Evolutionary conservation across 2,329 filamentous ascomycete species (phyloP), one percentile per base, ranked within the genome.

Genomic region (Gyromitra esculenta): DNA sequence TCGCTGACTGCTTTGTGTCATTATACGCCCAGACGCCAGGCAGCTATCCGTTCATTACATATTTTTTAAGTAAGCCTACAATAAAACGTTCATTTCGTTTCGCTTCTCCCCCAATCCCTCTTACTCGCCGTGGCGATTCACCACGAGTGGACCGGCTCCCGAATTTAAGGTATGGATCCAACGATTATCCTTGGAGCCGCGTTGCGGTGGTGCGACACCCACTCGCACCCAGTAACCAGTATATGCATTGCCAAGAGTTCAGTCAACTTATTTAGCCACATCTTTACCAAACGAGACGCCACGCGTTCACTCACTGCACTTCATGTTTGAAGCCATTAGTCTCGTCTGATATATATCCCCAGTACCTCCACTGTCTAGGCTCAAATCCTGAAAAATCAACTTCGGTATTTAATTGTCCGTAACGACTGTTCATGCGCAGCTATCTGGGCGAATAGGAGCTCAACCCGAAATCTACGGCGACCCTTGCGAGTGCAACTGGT

Each of bases 331-430:
- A 31, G 39, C 8, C 35, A 59, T 45, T 71, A 60, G 41, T 57
- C 13, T 60, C 52, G 72, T 75, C 50, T 75, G 72, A 71, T 70
- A 75, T 75, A 71, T 71, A 75, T 59, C 39, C 25, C 5, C n/a
- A 11, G 31, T 31, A 43, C 54, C 39, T 59, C 66, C 8, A 35
- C 41, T 45, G 15, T 18, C 50, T 1, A 45, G 48, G 48, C 37
- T 11, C 11, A 21, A 31, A 54, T 48, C 65, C n/a, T 25, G 11
- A 41, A 54, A 54, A 50, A 25, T 18, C 21, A 54, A 35, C 54
- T 63, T 68, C 13, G 39, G 68, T 13, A 37, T 18, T 52, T 21
- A 56, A 71, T 64, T 54, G 25, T 7, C 64, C 59, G 72, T 37
- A 8, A 60, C n/a, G 25, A 43, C 8, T 62, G 63, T 21, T 56